A percentile compares a stretch with the other conserved stretches of the same genome.
Evolutionary conservation across 371 early-diverging fungal species (phyloP).

Genomic region (Haplosporangium sp.): DNA sequence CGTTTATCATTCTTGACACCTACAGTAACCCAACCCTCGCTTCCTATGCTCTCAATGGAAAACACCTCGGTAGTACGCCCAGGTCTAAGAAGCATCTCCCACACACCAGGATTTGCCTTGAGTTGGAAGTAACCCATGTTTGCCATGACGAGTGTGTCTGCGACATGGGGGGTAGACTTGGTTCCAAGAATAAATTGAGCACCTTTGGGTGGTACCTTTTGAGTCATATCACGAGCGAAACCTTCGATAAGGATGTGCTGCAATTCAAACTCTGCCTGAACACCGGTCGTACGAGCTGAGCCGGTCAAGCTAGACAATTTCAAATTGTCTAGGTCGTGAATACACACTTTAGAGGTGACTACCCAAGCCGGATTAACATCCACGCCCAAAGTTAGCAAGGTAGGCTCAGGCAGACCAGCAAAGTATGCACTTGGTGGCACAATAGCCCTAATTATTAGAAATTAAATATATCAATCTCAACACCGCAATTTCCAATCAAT

Average conservation of each 20-base stretch:
- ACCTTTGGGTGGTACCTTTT: constrained; percentile 84
- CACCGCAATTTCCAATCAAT: too few relatives aligned
- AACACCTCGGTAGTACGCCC: constrained; percentile 87
- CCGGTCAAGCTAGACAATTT: constrained; percentile 66
- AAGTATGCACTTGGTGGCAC: constrained; percentile 73
- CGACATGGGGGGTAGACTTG: constrained; percentile 60
- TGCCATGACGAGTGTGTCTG: constrained; percentile 96
- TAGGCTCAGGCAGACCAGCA: constrained; percentile 76
- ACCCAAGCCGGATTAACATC: constrained; percentile 92
- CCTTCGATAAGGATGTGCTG: constrained; percentile 90
- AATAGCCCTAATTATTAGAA: constrained; percentile 15
- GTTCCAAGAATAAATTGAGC: constrained; percentile 89
- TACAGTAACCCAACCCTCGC: constrained; percentile 66
- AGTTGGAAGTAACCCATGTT: constrained; percentile 96
- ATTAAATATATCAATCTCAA: too few relatives aligned
- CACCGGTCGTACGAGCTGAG: constrained; percentile 53
- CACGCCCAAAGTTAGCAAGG: constrained; percentile 88
- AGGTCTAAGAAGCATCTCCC: constrained; percentile 81
- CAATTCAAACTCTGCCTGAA: constrained; percentile 85
- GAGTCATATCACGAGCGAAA: constrained; percentile 79
- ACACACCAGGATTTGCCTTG: constrained; percentile 92
- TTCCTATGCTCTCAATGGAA: constrained; percentile 74
- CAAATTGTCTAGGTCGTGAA: constrained; percentile 94
- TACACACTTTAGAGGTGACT: constrained; percentile 82
- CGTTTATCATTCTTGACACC: constrained; percentile 56